Evolutionary conservation across 495 filamentous ascomycete species (phyloP).

Genomic region (Aspergillus baeticus): DNA sequence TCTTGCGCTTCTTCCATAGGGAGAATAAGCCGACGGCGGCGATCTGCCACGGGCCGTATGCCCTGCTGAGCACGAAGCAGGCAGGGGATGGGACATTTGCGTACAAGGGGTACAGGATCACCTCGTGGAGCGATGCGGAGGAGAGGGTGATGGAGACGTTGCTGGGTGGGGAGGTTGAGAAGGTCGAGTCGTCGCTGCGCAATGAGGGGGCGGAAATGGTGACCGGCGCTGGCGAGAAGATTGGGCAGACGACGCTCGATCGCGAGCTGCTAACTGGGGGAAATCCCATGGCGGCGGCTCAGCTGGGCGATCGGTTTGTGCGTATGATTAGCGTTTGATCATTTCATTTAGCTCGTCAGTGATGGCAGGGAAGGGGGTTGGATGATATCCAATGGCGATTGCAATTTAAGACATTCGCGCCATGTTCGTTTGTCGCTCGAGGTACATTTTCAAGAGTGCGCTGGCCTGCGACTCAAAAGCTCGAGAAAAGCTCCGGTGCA

Average conservation of each 20-base stretch:
- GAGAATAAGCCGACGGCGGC: slow-evolving; percentile 35
- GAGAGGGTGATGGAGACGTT: slow-evolving; percentile 33
- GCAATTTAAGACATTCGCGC: background rate
- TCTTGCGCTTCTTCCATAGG: slow-evolving; percentile 34
- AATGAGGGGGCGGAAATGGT: slow-evolving; percentile 31
- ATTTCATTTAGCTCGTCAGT: too few relatives aligned
- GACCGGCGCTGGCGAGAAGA: slow-evolving; percentile 24
- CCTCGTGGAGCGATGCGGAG: slow-evolving; percentile 32
- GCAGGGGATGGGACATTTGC: slow-evolving; percentile 32
- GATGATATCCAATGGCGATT: too few relatives aligned
- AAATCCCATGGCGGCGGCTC: slow-evolving; percentile 32
- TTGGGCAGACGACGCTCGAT: slow-evolving; percentile 26
- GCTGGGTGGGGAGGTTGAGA: slow-evolving; percentile 30
- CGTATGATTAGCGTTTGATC: slow-evolving; percentile 29
- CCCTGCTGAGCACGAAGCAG: slow-evolving; percentile 34
- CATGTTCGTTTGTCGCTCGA: background rate
- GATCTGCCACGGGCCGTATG: slow-evolving; percentile 46
- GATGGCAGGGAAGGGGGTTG: too few relatives aligned
- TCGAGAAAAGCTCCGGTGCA: too few relatives aligned
- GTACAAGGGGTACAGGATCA: slow-evolving; percentile 34
- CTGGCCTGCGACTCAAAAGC: too few relatives aligned
- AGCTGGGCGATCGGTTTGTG: slow-evolving; percentile 31
- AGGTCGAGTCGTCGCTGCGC: slow-evolving; percentile 26
- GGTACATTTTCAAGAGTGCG: background rate
- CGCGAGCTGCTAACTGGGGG: slow-evolving; percentile 28